phyloP scores from a whole-genome alignment of 495 filamentous ascomycete species.

The Lophium mytilinum region DNA sequence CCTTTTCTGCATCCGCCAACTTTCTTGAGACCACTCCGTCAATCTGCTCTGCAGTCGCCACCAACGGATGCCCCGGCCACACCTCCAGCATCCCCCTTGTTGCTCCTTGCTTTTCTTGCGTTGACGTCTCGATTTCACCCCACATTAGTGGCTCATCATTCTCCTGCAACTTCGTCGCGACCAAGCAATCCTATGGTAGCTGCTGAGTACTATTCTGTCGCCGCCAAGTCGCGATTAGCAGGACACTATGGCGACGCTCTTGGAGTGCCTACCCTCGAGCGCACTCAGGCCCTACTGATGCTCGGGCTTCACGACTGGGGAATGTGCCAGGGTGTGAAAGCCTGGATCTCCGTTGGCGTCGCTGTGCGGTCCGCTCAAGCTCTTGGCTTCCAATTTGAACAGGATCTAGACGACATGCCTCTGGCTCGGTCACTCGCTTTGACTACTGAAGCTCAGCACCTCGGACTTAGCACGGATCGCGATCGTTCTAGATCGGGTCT shows the following conservation, averaged over 20 bases:
- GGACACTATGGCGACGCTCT: conserved; percentile 44
- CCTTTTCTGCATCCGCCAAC: conserved; percentile 77
- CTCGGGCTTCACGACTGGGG: conserved; percentile 80
- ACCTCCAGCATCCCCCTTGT: conserved; percentile 48
- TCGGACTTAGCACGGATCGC: conserved; percentile 27
- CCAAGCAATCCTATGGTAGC: conserved; percentile 56
- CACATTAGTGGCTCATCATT: conserved; percentile 57
- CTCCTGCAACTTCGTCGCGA: conserved; percentile 40
- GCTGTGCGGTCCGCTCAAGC: conserved; percentile 70
- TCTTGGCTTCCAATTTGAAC: conserved; percentile 60
- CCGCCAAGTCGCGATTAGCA: conserved; percentile 58
- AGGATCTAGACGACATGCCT: conserved; percentile 44
- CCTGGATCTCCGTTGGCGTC: conserved; percentile 70
- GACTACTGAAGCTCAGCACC: conserved; percentile 38
- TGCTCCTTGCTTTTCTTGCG: conserved; percentile 69
- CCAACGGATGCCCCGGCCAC: conserved; percentile 23
- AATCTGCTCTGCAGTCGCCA: conserved; percentile 35
- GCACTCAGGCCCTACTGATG: conserved; percentile 73
- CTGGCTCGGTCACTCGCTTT: conserved; percentile 36
- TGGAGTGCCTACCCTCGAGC: conserved; percentile 54
- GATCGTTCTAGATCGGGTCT: conserved; percentile 13
- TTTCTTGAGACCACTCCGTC: conserved; percentile 52
- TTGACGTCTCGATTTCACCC: conserved; percentile 73
- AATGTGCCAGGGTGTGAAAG: conserved; percentile 63
- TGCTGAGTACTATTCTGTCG: conserved; percentile 71